Base-by-base conservation (phyloP, 805 yeast species). In the Metschnikowia aberdeeniae region DNA sequence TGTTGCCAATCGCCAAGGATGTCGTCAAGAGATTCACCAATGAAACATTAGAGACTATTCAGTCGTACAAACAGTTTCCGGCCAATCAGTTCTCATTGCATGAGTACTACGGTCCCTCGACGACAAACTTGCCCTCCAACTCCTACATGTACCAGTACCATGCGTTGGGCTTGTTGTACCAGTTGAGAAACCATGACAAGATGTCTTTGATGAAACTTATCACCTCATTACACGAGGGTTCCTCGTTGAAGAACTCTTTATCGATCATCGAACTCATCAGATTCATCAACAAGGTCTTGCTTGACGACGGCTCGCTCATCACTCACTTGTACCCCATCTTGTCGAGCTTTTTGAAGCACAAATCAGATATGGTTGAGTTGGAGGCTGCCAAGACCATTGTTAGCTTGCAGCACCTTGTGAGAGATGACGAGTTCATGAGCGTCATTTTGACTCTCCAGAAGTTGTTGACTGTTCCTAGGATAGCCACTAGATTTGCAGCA, bases 171-270 rank as follows among this genome's bases (percentile, higher is more conserved):
- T 76, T 93, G 57, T 71, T 95, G 56, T 90, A 89, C 64, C 86
- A 86, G 56, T 76, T 93, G 66, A 81, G 95, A 64, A 84, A 84
- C 58, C 95, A 86, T 64, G 99, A 93, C 63, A 84, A 86, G 57
- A 89, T 93, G 92, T 96, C 97, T 2, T 73, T 93, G 58, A 78
- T 88, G 77, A 92, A 92, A 66, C 74, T 93, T 72, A 84, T 90
- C 58, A 88, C 89, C 58, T 87, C 88, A 49, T 80, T 86, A 57
- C 67, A 74, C 38, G 82, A 79, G 45, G 78, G 78, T 38, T 71
- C 79, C 20, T 61, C 80, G 2, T 72, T 93, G 59, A 84, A 82
- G 58, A 86, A 82, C 59, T 86, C 96, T 30, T 75, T 89, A 61
- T 96, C 97, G 4, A 77, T 84, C 46, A 82, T 88, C 50, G 89